These are phyloP conservation scores for Obba rivulosa DNA, from an alignment of 768 basidiomycete genomes.

Conservation along the genomic window DNA sequence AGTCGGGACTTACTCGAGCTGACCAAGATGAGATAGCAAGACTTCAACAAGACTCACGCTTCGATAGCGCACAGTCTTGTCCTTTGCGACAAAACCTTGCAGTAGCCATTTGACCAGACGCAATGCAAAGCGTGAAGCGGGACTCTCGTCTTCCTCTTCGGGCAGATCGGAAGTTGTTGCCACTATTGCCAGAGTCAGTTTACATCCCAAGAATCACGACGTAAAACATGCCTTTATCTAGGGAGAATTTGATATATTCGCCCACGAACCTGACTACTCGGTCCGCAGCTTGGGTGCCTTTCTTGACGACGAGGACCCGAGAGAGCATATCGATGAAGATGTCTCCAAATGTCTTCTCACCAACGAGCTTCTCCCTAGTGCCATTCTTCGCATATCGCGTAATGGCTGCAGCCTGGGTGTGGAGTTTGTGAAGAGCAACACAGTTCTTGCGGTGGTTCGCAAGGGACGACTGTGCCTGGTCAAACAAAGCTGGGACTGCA, in stretches of 20 bases:
- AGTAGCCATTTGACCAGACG: constrained; percentile 57
- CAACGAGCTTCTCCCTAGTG: constrained; percentile 29
- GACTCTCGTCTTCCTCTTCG: constrained; percentile 60
- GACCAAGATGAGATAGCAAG: constrained; percentile 40
- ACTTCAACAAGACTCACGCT: constrained; percentile 39
- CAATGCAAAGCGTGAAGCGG: constrained; percentile 62
- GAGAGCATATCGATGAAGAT: constrained; percentile 38
- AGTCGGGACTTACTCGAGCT: constrained; percentile 38
- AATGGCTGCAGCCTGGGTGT: constrained; percentile 28
- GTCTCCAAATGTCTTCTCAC: constrained; percentile 42
- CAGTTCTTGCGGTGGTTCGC: constrained; percentile 49
- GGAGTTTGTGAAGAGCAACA: constrained; percentile 39
- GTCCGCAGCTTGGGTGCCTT: constrained; percentile 42
- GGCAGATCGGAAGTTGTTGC: constrained; percentile 26
- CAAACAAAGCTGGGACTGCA: constrained; percentile 28
- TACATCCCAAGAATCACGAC: background rate
- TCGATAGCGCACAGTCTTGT: constrained; percentile 45
- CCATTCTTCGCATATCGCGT: constrained; percentile 21
- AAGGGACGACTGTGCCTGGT: constrained; percentile 36
- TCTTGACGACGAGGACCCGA: constrained; percentile 40
- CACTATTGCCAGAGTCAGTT: constrained; percentile 11
- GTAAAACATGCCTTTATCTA: constrained; percentile 36
- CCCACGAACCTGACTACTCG: constrained; percentile 44
- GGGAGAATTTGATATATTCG: constrained; percentile 37
- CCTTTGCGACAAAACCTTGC: constrained; percentile 44